Percentiles rank a stretch among this genome's conserved stretches.
These are phyloP conservation scores for Theobroma grandiflorum DNA, from an alignment of 441 rosid species.

Conservation along the genomic window DNA sequence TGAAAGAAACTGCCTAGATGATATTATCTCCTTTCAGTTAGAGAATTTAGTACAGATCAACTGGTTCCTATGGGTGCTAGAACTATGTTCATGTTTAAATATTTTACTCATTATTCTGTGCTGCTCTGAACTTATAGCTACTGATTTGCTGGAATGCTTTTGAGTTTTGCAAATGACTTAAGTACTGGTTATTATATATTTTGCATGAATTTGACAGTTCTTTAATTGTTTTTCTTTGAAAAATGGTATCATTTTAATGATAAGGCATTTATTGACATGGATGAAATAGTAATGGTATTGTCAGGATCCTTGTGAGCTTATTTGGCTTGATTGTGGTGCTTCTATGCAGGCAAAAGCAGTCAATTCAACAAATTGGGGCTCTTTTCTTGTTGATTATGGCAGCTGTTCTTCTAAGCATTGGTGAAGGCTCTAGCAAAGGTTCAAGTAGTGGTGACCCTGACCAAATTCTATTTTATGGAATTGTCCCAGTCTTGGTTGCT, in stretches of 20 bases:
- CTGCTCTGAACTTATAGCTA: not conserved
- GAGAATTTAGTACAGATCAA: not conserved
- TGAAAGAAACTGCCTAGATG: not conserved
- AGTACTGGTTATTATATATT: not conserved
- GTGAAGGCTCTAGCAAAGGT: constrained; percentile 90
- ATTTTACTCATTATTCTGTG: not conserved
- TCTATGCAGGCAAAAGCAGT: constrained; percentile 84
- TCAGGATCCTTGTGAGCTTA: not conserved
- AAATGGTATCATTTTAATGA: not conserved
- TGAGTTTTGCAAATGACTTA: not conserved
- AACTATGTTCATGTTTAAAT: not conserved
- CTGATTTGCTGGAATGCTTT: constrained; percentile 3
- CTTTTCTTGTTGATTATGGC: constrained; percentile 85
- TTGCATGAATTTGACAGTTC: not conserved
- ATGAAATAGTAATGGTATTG: not conserved
- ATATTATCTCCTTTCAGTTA: not conserved
- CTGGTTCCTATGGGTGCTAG: constrained; percentile 13
- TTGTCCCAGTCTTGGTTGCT: constrained; percentile 89
- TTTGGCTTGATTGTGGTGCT: constrained; percentile 27
- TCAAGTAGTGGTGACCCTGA: constrained; percentile 62
- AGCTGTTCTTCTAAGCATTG: constrained; percentile 89
- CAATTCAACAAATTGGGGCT: constrained; percentile 91
- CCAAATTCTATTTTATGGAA: constrained; percentile 80
- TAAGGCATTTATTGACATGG: not conserved
- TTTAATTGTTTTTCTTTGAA: not conserved